These are phyloP conservation scores for Suillus decipiens DNA, from an alignment of 768 basidiomycete genomes.

Conservation along the genomic window DNA sequence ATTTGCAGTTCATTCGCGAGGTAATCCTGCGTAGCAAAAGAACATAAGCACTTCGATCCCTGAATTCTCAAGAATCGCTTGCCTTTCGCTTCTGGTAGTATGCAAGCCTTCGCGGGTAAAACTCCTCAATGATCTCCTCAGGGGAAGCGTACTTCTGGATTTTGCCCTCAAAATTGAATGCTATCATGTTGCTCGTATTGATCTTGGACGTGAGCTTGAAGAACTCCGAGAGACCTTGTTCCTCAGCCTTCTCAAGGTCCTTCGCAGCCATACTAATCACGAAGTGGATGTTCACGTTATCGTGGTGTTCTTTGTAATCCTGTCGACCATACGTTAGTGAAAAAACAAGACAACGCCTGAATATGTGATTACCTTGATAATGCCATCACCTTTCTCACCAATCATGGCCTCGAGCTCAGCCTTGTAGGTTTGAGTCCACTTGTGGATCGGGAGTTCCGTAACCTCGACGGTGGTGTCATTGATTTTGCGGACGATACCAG, in stretches of 20 bases:
- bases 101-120: conserved; percentile 84
- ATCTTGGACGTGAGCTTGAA: conserved; percentile 89
- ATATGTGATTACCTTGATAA: conserved; percentile 64
- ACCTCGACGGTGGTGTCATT: conserved; percentile 92
- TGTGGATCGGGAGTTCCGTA: conserved; percentile 92
- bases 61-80: not conserved
- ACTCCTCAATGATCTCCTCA: conserved; percentile 92
- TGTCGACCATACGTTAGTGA: conserved; percentile 32
- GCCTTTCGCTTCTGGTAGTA: conserved; percentile 98
- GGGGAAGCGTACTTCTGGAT: conserved; percentile 90
- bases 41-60: not conserved
- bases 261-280: conserved; percentile 77
- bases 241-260: conserved; percentile 83
- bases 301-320: conserved; percentile 98
- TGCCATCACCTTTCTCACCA: conserved; percentile 78
- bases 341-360: not conserved
- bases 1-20: conserved; percentile 80
- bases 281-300: conserved; percentile 90
- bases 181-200: conserved; percentile 96
- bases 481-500: conserved; percentile 72
- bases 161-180: conserved; percentile 95
- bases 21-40: conserved; percentile 58
- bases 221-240: conserved; percentile 85
- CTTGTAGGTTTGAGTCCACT: conserved; percentile 94
- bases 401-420: conserved; percentile 89